phyloP scores from a whole-genome alignment of 371 early-diverging fungal species.

The Mucor irregularis region DNA sequence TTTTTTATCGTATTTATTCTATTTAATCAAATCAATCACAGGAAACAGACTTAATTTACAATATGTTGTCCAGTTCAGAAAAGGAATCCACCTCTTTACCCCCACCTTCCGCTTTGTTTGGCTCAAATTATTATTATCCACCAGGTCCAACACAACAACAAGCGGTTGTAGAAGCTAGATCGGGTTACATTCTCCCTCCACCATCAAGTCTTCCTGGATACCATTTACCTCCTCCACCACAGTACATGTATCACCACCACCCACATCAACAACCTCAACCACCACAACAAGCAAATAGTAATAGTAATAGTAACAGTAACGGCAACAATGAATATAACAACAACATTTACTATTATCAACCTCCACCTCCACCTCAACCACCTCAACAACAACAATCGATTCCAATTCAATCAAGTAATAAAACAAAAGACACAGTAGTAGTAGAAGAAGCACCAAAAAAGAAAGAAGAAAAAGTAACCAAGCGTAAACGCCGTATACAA shows the following conservation, averaged over 20 bases:
- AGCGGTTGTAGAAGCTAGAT: conserved; percentile 11
- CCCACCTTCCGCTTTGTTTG: conserved; percentile 34
- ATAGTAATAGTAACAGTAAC: neutral
- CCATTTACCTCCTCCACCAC: conserved; percentile 29
- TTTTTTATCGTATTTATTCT: too few species aligned
- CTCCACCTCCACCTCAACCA: neutral
- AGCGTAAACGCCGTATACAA: conserved; percentile 19
- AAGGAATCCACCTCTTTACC: conserved; percentile 29
- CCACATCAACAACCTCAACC: conserved; percentile 10
- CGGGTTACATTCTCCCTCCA: conserved; percentile 42
- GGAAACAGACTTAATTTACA: too few species aligned
- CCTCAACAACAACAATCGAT: neutral
- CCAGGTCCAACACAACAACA: neutral
- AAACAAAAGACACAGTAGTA: too few species aligned
- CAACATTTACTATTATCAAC: conserved; percentile 6
- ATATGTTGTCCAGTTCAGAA: conserved; percentile 23
- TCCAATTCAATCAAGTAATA: neutral
- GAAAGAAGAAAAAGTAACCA: conserved; percentile 6
- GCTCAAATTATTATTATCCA: conserved; percentile 13
- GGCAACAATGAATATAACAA: conserved; percentile 1
- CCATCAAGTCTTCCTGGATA: conserved; percentile 42
- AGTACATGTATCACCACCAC: conserved; percentile 18
- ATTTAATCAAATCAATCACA: neutral
- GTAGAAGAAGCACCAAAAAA: conserved; percentile 6
- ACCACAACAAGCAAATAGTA: neutral